Conservation (phyloP, 2,329 filamentous ascomycete genomes). For the Paecilomyces niveus region DNA sequence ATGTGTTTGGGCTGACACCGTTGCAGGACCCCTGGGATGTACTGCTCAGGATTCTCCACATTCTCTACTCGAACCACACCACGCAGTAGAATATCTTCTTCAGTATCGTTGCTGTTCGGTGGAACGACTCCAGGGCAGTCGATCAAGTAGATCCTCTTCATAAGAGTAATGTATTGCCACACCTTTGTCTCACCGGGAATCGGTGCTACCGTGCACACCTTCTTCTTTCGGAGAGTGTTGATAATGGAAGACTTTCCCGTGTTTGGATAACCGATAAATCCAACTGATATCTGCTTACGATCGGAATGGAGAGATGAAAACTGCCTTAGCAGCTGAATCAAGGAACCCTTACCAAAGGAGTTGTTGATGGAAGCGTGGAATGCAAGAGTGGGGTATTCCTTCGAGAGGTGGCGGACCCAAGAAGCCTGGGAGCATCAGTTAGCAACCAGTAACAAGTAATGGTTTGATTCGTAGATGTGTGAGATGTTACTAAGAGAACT, state of each 20-base stretch:
- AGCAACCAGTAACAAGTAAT: slow-evolving; percentile 22
- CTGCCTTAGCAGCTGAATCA: slow-evolving; percentile 87
- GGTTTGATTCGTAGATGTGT: slow-evolving; percentile 57
- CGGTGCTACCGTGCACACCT: slow-evolving; percentile 85
- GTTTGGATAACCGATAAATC: slow-evolving; percentile 84
- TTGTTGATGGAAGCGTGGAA: slow-evolving; percentile 95
- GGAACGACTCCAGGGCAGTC: slow-evolving; percentile 96
- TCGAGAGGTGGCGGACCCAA: slow-evolving; percentile 84
- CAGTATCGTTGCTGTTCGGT: slow-evolving; percentile 73
- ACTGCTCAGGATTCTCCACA: slow-evolving; percentile 92
- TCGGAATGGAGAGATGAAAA: slow-evolving; percentile 85
- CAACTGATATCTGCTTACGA: slow-evolving; percentile 90
- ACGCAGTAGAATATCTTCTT: slow-evolving; percentile 79
- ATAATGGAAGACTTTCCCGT: slow-evolving; percentile 96
- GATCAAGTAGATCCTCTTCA: slow-evolving; percentile 91
- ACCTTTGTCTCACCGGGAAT: slow-evolving; percentile 97
- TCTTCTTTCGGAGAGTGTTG: slow-evolving; percentile 90
- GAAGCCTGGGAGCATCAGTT: slow-evolving; percentile 58
- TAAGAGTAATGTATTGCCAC: slow-evolving; percentile 94
- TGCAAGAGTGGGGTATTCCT: slow-evolving; percentile 86
- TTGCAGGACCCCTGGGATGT: slow-evolving; percentile 74
- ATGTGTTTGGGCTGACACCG: slow-evolving; percentile 82
- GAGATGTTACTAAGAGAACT: slow-evolving; percentile 98
- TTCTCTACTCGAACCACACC: slow-evolving; percentile 94
- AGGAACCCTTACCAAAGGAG: slow-evolving; percentile 88